phyloP scores from a whole-genome alignment of 352 stramenopile genomes.

The Pythium apleroticum region DNA sequence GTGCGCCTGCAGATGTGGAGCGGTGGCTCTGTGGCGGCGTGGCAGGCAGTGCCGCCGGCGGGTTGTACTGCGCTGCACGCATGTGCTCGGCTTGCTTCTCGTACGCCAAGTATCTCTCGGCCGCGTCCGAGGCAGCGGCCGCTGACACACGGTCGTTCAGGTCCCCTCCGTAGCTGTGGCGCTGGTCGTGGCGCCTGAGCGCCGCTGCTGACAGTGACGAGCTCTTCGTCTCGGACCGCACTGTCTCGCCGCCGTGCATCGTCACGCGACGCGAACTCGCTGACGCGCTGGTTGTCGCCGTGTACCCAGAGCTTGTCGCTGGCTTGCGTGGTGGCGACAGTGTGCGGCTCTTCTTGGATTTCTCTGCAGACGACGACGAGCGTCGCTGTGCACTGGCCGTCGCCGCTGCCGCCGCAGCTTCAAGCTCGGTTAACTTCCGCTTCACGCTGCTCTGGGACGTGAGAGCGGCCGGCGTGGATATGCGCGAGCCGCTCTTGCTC shows the following conservation, averaged over 20 bases:
- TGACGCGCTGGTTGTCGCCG: neutral
- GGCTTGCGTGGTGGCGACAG: slow-evolving; percentile 7
- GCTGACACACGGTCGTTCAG: slow-evolving; percentile 11
- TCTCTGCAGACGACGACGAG: neutral
- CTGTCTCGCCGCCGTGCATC: slow-evolving; percentile 4
- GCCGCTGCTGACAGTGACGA: slow-evolving; percentile 19
- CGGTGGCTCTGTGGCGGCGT: slow-evolving; percentile 19
- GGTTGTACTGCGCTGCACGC: slow-evolving; percentile 1
- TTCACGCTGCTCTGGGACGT: slow-evolving; percentile 24
- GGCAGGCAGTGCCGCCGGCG: neutral
- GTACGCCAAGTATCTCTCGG: slow-evolving; percentile 28
- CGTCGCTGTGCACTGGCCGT: neutral
- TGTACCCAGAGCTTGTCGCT: neutral
- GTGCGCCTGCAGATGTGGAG: neutral
- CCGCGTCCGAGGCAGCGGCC: slow-evolving; percentile 10
- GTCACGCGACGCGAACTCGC: slow-evolving; percentile 12
- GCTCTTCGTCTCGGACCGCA: neutral
- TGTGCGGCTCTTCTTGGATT: slow-evolving; percentile 27
- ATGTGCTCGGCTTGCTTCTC: slow-evolving; percentile 11
- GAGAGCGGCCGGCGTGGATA: neutral
- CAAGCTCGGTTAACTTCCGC: slow-evolving; percentile 31
- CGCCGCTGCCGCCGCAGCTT: slow-evolving; percentile 5
- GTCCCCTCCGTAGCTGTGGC: neutral
- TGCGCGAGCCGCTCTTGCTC: slow-evolving; percentile 15
- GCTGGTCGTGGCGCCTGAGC: slow-evolving; percentile 24